Evolutionary conservation across 2,329 filamentous ascomycete genomes (phyloP).

Genomic region (Emericellopsis cladophorae): DNA sequence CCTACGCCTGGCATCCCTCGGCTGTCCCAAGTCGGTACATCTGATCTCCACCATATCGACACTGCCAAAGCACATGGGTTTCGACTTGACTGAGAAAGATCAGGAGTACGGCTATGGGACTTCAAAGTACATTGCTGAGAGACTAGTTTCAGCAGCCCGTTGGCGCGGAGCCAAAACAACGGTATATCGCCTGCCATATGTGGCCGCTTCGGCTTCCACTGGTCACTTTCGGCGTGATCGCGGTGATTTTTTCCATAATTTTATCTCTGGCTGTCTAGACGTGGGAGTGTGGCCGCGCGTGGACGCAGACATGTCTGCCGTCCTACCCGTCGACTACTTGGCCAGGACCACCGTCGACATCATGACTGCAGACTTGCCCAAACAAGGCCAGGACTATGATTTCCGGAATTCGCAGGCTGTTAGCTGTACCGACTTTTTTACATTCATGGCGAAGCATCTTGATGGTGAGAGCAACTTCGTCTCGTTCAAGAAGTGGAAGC

Average conservation of each 20-base stretch:
- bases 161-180: slow-evolving; percentile 6
- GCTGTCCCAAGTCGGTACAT: slow-evolving; percentile 5
- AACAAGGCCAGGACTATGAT: slow-evolving; percentile 5
- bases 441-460: background rate
- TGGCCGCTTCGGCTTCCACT: slow-evolving; percentile 5
- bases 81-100: slow-evolving; percentile 3
- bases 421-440: slow-evolving; percentile 4
- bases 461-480: background rate
- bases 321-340: slow-evolving; percentile 7
- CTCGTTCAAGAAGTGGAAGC: slow-evolving; percentile 2
- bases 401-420: slow-evolving; percentile 4
- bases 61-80: slow-evolving; percentile 5
- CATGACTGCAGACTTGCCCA: slow-evolving; percentile 1
- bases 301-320: slow-evolving; percentile 4
- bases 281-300: slow-evolving; percentile 4
- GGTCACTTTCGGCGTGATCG: slow-evolving; percentile 7
- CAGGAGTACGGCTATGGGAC: slow-evolving; percentile 6
- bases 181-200: slow-evolving; percentile 4
- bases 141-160: slow-evolving; percentile 6
- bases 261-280: slow-evolving; percentile 5
- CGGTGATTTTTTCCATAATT: slow-evolving; percentile 7
- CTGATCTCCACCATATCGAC: slow-evolving; percentile 6
- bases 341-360: slow-evolving; percentile 3
- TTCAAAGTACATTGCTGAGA: slow-evolving; percentile 7
- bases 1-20: slow-evolving; percentile 5